Evolutionary conservation across 1,139 yeast species (phyloP).

Genomic region (Suhomyces bokatorum): DNA sequence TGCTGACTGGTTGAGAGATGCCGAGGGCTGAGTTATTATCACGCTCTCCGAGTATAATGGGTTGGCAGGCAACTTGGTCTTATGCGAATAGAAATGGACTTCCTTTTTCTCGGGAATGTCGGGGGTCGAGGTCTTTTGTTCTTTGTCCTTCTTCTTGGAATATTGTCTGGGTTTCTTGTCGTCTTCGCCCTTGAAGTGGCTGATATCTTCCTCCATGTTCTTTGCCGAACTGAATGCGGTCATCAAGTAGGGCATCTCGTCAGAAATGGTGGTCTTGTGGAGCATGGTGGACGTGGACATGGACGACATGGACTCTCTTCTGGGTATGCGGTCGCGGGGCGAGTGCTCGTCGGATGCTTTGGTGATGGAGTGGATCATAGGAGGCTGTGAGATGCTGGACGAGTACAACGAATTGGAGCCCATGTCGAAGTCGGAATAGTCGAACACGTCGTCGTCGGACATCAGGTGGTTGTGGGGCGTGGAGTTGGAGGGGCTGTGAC

Average conservation of each 20-base stretch:
- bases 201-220: slow-evolving; percentile 50
- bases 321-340: slow-evolving; percentile 10
- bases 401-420: slow-evolving; percentile 31
- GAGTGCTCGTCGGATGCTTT: slow-evolving; percentile 15
- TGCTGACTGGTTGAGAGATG: slow-evolving; percentile 25
- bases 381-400: slow-evolving; percentile 32
- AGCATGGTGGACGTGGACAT: slow-evolving; percentile 31
- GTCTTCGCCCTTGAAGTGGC: slow-evolving; percentile 34
- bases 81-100: slow-evolving; percentile 28
- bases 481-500: slow-evolving; percentile 8
- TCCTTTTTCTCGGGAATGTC: slow-evolving; percentile 10
- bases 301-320: slow-evolving; percentile 33
- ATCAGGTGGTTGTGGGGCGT: slow-evolving; percentile 13
- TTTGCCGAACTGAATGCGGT: slow-evolving; percentile 58
- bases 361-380: slow-evolving; percentile 47
- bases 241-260: slow-evolving; percentile 57
- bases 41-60: slow-evolving; percentile 39
- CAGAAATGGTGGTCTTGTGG: slow-evolving; percentile 50
- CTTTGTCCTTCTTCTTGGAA: slow-evolving; percentile 7
- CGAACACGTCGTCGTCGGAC: slow-evolving; percentile 22
- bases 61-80: slow-evolving; percentile 32
- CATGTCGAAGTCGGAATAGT: slow-evolving; percentile 32
- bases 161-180: slow-evolving; percentile 4
- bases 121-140: not conserved
- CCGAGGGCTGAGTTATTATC: slow-evolving; percentile 25